Percentiles rank a stretch among this genome's conserved stretches.
Conservation (phyloP, 1,139 yeast genomes). For the Candida sojae region DNA sequence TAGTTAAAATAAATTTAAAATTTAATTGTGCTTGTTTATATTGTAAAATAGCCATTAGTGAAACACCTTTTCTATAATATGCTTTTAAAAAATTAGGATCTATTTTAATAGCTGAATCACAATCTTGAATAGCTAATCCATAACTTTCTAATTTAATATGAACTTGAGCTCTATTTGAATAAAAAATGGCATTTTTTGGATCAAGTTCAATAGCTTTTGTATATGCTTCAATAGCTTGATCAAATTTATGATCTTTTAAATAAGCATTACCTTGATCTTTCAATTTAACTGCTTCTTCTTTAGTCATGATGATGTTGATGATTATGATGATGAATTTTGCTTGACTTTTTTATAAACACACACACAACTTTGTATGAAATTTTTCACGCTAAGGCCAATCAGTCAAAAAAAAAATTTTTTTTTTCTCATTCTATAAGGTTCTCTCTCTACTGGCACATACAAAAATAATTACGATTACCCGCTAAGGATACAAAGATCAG, state of each 20-base stretch:
- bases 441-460: no score
- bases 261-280: slow-evolving; percentile 78
- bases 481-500: no score
- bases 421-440: no score
- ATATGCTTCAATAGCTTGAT: slow-evolving; percentile 69
- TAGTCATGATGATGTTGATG: slow-evolving; percentile 7
- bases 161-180: slow-evolving; percentile 88
- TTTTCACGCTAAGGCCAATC: no score
- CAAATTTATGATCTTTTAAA: slow-evolving; percentile 62
- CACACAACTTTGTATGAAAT: no score
- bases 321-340: not conserved
- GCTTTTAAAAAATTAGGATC: slow-evolving; percentile 77
- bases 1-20: slow-evolving; percentile 61
- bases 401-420: no score
- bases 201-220: slow-evolving; percentile 77
- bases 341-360: no score
- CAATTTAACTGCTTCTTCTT: slow-evolving; percentile 47
- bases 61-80: slow-evolving; percentile 80
- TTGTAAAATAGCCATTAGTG: slow-evolving; percentile 73
- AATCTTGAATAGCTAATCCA: slow-evolving; percentile 81
- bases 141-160: slow-evolving; percentile 83
- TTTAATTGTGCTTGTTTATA: slow-evolving; percentile 75
- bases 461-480: no score
- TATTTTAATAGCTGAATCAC: slow-evolving; percentile 66
- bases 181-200: slow-evolving; percentile 68